Conservation (phyloP, 2,329 filamentous ascomycete genomes). For the Claviceps digitariae region DNA sequence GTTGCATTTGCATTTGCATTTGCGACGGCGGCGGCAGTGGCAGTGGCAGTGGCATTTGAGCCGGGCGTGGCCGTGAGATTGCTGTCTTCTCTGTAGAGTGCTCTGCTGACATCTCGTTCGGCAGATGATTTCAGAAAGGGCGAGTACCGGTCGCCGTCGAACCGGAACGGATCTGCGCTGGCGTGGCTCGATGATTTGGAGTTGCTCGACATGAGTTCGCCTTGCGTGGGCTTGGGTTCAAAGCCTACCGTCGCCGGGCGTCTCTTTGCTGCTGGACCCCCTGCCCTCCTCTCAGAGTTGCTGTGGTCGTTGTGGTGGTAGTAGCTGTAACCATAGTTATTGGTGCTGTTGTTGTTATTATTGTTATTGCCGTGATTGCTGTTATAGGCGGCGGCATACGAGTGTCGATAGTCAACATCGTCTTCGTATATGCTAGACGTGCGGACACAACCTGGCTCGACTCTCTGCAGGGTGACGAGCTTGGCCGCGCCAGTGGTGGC, state of each 20-base stretch:
- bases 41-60: background rate
- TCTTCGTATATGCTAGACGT: constrained; percentile 6
- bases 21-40: too few species aligned
- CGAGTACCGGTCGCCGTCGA: constrained; percentile 26
- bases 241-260: constrained; percentile 5
- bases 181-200: constrained; percentile 21
- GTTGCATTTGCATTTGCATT: background rate
- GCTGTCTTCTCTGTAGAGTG: constrained; percentile 19
- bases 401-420: background rate
- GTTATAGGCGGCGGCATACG: background rate
- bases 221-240: constrained; percentile 1
- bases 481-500: background rate
- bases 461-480: background rate
- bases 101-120: constrained; percentile 30
- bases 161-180: constrained; percentile 31
- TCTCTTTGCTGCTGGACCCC: background rate
- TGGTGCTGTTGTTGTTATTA: background rate
- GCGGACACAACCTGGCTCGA: background rate
- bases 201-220: constrained; percentile 7
- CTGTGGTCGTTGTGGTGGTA: background rate
- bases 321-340: background rate
- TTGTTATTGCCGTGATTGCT: background rate
- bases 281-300: background rate
- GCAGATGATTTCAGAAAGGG: constrained; percentile 23
- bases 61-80: constrained; percentile 6